Evolutionary conservation across 2,329 filamentous ascomycete genomes (phyloP).

Genomic region (Microcera coccophila): DNA sequence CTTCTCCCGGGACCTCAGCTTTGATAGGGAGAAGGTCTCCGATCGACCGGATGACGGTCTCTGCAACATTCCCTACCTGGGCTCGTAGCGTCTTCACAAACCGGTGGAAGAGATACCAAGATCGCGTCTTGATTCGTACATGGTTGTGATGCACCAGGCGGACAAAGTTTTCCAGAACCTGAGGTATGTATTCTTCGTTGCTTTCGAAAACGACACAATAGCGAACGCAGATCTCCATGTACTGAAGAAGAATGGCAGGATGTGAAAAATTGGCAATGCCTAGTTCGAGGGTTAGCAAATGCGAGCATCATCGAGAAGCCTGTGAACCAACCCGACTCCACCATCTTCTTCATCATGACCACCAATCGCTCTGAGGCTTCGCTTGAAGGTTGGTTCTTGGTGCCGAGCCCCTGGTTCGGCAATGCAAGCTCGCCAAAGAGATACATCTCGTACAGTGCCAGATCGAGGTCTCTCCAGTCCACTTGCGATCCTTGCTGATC

Average conservation of each 20-base stretch:
- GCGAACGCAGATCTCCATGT: slow-evolving; percentile 96
- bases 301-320: neutral
- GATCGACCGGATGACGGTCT: slow-evolving; percentile 87
- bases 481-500: slow-evolving; percentile 69
- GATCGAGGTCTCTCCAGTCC: slow-evolving; percentile 92
- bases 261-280: slow-evolving; percentile 83
- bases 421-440: slow-evolving; percentile 93
- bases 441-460: slow-evolving; percentile 93
- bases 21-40: slow-evolving; percentile 85
- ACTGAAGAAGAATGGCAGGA: slow-evolving; percentile 88
- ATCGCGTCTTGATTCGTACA: slow-evolving; percentile 79
- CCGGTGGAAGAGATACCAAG: slow-evolving; percentile 95
- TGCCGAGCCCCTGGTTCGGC: slow-evolving; percentile 78
- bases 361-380: slow-evolving; percentile 77
- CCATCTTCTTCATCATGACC: slow-evolving; percentile 93
- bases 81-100: slow-evolving; percentile 83
- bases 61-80: slow-evolving; percentile 83
- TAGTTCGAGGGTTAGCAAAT: slow-evolving; percentile 30
- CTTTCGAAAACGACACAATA: slow-evolving; percentile 91
- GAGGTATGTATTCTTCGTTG: slow-evolving; percentile 75
- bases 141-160: slow-evolving; percentile 84
- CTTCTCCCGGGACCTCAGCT: slow-evolving; percentile 75
- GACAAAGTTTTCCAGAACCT: slow-evolving; percentile 87
- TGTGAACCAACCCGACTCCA: slow-evolving; percentile 72
- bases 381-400: slow-evolving; percentile 77